These are phyloP conservation scores for Myriosclerotinia scirpicola DNA, from an alignment of 2,329 filamentous ascomycete species.

Conservation along the genomic window DNA sequence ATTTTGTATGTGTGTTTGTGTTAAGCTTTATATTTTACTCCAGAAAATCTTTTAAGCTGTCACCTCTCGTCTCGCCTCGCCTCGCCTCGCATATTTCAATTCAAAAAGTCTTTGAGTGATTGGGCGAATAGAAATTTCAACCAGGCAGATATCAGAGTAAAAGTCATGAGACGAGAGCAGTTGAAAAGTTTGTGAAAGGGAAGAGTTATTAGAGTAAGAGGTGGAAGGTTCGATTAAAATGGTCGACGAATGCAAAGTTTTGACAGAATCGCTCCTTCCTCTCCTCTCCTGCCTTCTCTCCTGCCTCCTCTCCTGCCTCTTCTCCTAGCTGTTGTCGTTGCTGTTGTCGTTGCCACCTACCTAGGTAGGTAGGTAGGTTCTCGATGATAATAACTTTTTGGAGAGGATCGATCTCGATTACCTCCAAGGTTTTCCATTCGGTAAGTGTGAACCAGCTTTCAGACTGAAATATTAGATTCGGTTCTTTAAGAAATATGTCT, in stretches of 20 bases:
- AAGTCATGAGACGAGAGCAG: background rate
- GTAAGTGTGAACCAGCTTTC: background rate
- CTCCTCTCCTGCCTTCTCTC: background rate
- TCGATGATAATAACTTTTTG: background rate
- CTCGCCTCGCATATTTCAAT: slow-evolving; percentile 2
- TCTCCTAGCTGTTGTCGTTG: background rate
- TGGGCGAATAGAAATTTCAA: background rate
- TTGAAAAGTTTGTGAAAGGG: background rate
- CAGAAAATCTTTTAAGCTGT: background rate
- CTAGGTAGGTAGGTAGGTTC: background rate
- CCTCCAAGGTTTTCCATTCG: background rate
- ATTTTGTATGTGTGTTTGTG: background rate
- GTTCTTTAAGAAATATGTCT: no score
- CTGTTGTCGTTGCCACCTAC: background rate
- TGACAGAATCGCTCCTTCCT: background rate
- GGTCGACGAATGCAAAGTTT: no score
- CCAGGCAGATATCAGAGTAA: background rate
- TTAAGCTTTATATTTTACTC: slow-evolving; percentile 15
- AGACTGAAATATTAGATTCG: background rate
- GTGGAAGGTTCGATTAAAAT: background rate
- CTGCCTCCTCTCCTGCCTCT: background rate
- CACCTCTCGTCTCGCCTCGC: background rate
- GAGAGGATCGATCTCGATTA: background rate
- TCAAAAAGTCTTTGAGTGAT: background rate
- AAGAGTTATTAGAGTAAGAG: background rate